Base-by-base conservation (phyloP, 2,329 filamentous ascomycete genomes). In the Colletotrichum zoysiae region DNA sequence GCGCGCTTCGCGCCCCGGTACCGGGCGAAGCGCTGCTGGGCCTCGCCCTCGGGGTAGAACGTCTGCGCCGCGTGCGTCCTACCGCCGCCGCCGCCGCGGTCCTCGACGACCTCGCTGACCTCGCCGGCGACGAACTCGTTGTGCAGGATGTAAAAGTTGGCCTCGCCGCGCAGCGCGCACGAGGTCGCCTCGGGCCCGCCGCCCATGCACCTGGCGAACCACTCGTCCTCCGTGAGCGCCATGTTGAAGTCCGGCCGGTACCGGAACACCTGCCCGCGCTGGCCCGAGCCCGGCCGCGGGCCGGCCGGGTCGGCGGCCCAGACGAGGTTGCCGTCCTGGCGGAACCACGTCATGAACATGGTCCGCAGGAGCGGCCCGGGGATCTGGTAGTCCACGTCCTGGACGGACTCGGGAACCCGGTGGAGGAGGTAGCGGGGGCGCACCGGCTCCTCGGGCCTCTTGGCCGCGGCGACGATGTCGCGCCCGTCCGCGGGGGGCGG, bases 1-100 rank as follows among this genome's bases (percentile, higher is more conserved):
- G 84, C 86, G 56, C 86, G 82, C 53, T 82, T 80, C 65, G 79
- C 80, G 1, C 85, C 86, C 14, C 84, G 83, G 63, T 83, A 80
- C 3, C 62, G 65, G 2, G 81, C 79, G 73, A 81, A 84, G 23
- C 74, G 62, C 16, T 74, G 51, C 40, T 78, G 74, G 1, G 70
- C 69, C 26, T 75, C 73, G 65, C 77, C 73, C 20, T 74, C 65
- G 48, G 78, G 76, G 53, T 71, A 69, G 20, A 35, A 14, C 16
- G 4, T 59, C 3, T 64, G 60, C 6, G 33, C 2, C 3, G 16
- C 30, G 33, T 60, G 65, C n/a, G 40, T 59, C 9, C 48, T 50
- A 26, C 70, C 73, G n/a, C 55, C 62, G 12, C 35, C 9, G 35
- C 8, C 35, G 7, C 30, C 30, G 30, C 30, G 30, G 30, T 23